These are phyloP conservation scores for Ustilago sp. DNA, from an alignment of 1,284 basidiomycete species.

Conservation along the genomic window DNA sequence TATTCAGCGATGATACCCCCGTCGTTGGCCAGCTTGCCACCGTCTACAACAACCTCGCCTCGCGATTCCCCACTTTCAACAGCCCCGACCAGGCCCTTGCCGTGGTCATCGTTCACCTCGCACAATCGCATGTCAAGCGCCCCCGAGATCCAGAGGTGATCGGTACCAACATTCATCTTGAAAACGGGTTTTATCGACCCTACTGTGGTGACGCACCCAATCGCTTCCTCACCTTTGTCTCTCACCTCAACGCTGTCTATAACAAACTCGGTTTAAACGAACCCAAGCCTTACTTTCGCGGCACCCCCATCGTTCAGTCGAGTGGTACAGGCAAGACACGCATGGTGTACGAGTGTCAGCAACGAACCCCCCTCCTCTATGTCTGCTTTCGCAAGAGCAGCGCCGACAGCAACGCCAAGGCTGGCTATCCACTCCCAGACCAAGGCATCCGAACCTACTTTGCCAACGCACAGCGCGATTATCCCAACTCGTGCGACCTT, in stretches of 20 bases:
- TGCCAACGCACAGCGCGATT: background rate
- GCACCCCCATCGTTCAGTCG: background rate
- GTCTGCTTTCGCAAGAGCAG: background rate
- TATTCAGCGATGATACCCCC: too few relatives aligned
- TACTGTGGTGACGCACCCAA: background rate
- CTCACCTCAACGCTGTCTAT: background rate
- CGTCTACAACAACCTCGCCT: too few relatives aligned
- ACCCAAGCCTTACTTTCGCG: background rate
- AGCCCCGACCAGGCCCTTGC: too few relatives aligned
- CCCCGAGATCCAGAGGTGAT: too few relatives aligned
- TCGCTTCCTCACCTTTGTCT: background rate
- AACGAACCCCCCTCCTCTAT: background rate
- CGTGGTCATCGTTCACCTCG: too few relatives aligned
- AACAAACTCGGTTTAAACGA: background rate
- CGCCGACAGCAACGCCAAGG: background rate
- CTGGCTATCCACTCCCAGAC: background rate
- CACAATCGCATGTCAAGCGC: too few relatives aligned
- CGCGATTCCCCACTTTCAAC: too few relatives aligned
- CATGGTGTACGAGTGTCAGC: background rate
- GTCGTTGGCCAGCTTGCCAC: too few relatives aligned
- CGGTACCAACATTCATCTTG: conserved; percentile 64
- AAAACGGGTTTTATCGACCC: background rate
- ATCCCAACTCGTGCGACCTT: background rate
- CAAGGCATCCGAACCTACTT: background rate
- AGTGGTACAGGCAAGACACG: background rate